Evolutionary conservation across 2,329 filamentous ascomycete species (phyloP), one percentile per base, ranked within the genome.

Genomic region (Aspergillus brasiliensis): DNA sequence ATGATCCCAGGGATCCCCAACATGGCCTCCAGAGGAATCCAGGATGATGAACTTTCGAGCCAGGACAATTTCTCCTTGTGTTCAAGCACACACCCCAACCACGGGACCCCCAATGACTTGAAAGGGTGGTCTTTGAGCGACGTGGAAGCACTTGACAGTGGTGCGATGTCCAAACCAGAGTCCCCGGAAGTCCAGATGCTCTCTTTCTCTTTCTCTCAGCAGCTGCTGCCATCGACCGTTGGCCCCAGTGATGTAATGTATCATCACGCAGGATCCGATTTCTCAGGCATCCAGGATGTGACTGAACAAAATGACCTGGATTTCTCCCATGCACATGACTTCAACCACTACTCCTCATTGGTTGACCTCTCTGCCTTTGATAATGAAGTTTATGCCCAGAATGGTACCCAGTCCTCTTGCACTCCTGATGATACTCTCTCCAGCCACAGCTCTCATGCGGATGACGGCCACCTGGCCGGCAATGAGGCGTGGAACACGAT

Each of bases 21-120:
- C 66, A 69, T 77, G 68, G 64, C 72, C 67, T 73, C 77, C 65
- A 74, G 72, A 69, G 67, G 69, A 64, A 57, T 71, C 70, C 75
- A 77, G 72, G 76, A 78, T 76, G 73, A 78, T 75, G 76, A 79
- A 60, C 69, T 77, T 62, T 75, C 74, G 57, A 75, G 72, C 68
- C 74, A 75, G 68, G 76, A 77, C 71, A 73, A 65, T 63, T 77
- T 77, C 64, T 76, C 76, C 61, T 72, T 78, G 62, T 76, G 73
- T 69, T 77, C 77, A 65, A 76, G 68, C 67, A 70, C 73, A 58
- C 68, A 69, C 60, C 72, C 69, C 67, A 65, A 63, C 70, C 69
- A 69, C 68, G 73, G 72, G 67, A 72, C 63, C 42, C 61, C 72
- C 61, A 71, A 72, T 65, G 75, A 75, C 44, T 67, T 78, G 59